These are phyloP conservation scores for Hypoxylon perforatum DNA, from an alignment of 495 filamentous ascomycete species.

Conservation along the genomic window DNA sequence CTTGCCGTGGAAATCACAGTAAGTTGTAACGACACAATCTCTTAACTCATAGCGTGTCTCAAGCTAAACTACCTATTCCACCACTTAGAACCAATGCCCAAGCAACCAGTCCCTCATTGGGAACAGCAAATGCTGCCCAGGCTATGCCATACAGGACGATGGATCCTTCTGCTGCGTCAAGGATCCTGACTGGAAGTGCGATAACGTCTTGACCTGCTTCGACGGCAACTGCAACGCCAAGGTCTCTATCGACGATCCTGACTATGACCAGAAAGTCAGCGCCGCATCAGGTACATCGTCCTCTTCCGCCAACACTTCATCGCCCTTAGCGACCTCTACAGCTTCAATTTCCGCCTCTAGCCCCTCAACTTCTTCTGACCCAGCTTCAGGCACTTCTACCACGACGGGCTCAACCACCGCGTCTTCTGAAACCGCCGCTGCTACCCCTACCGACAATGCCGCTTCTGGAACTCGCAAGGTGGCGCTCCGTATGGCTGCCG, in stretches of 20 bases:
- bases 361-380: conserved; percentile 6
- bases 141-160: conserved; percentile 9
- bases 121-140: conserved; percentile 26
- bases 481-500: conserved; percentile 13
- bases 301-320: background rate
- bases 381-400: conserved; percentile 10
- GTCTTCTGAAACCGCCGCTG: background rate
- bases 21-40: background rate
- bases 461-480: conserved; percentile 1
- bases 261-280: conserved; percentile 20
- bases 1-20: background rate
- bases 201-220: background rate
- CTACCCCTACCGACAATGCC: background rate
- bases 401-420: background rate
- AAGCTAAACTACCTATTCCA: background rate
- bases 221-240: conserved; percentile 12
- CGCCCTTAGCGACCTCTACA: conserved; percentile 4
- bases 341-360: conserved; percentile 4
- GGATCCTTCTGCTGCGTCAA: conserved; percentile 14
- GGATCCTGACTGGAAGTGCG: background rate
- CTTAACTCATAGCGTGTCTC: background rate
- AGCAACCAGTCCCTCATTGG: conserved; percentile 10
- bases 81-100: background rate
- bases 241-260: conserved; percentile 6
- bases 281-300: conserved; percentile 10